Conservation (phyloP, 73 alveolate species). For the Paramecium primaurelia region DNA sequence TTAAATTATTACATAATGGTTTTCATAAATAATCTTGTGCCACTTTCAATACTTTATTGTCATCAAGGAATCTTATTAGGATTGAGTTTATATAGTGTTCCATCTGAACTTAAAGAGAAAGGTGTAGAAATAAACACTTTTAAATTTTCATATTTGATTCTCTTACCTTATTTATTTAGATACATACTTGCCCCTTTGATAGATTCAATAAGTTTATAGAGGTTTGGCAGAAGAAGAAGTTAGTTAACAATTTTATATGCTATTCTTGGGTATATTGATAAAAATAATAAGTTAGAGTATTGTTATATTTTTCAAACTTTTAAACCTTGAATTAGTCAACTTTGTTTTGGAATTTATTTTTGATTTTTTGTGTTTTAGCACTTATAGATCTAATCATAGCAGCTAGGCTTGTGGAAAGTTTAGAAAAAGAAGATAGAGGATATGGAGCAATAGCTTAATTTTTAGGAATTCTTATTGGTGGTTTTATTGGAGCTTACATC, state of each 20-base stretch:
- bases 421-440: not conserved
- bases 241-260: not conserved
- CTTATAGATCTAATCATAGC: not conserved
- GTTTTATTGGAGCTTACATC: not conserved
- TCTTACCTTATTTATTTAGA: not conserved
- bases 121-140: not conserved
- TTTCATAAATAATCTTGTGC: not conserved
- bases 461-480: constrained; percentile 6
- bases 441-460: not conserved
- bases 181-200: not conserved
- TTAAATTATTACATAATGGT: not conserved
- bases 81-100: not conserved
- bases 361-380: not conserved
- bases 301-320: not conserved
- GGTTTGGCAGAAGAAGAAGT: not conserved
- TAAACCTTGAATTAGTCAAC: not conserved
- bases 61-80: not conserved
- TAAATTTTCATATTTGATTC: not conserved
- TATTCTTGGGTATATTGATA: not conserved
- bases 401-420: not conserved
- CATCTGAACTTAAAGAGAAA: not conserved
- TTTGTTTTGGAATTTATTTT: not conserved
- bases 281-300: not conserved
- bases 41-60: not conserved
- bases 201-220: not conserved